Percentiles rank a stretch among this genome's conserved stretches.
Evolutionary conservation across 2,329 filamentous ascomycete species (phyloP).

Genomic region (Fusarium sulawesiense): DNA sequence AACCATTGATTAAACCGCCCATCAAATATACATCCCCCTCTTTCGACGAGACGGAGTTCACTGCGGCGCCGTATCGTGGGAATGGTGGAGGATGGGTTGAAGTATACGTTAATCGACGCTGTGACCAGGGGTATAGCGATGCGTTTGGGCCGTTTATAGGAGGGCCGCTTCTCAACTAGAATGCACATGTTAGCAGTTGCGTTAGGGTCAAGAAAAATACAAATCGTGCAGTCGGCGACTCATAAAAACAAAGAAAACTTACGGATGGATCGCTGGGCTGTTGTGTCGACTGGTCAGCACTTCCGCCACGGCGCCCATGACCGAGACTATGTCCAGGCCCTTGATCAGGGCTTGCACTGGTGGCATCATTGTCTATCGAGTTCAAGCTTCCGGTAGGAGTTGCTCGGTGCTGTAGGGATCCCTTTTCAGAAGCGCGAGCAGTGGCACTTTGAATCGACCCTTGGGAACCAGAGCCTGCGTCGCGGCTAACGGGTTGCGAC

Average conservation of each 20-base stretch:
- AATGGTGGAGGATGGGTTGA: constrained; percentile 87
- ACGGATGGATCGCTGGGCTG: constrained; percentile 55
- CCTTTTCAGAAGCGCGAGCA: constrained; percentile 64
- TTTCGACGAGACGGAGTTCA: constrained; percentile 92
- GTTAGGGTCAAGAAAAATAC: neutral
- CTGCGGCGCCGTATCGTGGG: constrained; percentile 94
- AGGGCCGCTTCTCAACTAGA: constrained; percentile 67
- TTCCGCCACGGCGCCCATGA: constrained; percentile 62
- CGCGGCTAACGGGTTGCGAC: constrained; percentile 63
- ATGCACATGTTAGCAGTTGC: constrained; percentile 22
- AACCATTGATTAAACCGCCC: constrained; percentile 94
- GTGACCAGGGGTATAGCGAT: constrained; percentile 95
- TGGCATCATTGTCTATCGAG: constrained; percentile 71
- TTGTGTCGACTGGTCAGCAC: constrained; percentile 61
- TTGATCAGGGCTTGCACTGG: constrained; percentile 73
- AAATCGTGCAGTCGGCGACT: neutral
- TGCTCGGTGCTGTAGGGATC: constrained; percentile 64
- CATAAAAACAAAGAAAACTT: constrained; percentile 44
- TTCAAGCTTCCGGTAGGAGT: constrained; percentile 83
- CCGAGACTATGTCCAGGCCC: constrained; percentile 57
- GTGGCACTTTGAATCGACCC: constrained; percentile 62
- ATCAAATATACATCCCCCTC: constrained; percentile 98
- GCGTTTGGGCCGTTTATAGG: constrained; percentile 70
- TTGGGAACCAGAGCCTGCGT: constrained; percentile 60
- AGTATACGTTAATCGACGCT: constrained; percentile 86